Evolutionary conservation across 345 rosid genomes (phyloP).

Genomic region (Aquilaria yunnanensis): DNA sequence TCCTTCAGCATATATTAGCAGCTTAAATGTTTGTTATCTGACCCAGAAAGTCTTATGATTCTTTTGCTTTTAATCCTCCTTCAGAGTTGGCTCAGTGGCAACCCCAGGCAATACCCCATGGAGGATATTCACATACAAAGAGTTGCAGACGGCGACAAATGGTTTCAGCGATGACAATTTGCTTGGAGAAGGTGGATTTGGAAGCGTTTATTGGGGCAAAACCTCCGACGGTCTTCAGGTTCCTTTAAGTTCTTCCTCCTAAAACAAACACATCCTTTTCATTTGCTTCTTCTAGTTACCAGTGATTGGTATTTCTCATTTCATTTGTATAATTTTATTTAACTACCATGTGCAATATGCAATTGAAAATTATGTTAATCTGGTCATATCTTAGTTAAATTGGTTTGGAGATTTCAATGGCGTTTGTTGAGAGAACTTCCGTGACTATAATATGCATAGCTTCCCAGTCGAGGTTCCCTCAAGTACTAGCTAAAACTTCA

Average conservation of each 20-base stretch:
- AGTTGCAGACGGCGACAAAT: constrained; percentile 51
- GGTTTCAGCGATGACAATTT: constrained; percentile 68
- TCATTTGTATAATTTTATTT: no score
- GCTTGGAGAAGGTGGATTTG: constrained; percentile 58
- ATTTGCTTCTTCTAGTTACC: background rate
- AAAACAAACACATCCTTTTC: no score
- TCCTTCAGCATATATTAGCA: background rate
- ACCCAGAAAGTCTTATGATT: background rate
- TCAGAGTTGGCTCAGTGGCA: constrained; percentile 11
- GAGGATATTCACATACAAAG: constrained; percentile 72
- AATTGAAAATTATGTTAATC: no score
- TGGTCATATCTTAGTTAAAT: no score
- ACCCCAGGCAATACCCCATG: constrained; percentile 36
- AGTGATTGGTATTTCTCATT: background rate
- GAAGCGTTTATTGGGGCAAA: constrained; percentile 80
- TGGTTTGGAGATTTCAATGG: no score
- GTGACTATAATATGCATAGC: no score
- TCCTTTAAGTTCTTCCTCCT: background rate
- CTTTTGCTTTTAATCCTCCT: no score
- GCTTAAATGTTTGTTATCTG: background rate
- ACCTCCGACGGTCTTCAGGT: constrained; percentile 65
- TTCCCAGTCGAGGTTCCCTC: no score
- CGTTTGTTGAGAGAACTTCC: no score
- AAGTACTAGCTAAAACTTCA: no score
- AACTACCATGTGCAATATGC: no score